A percentile compares a stretch with the other conserved stretches of the same genome.
Conservation (phyloP, 768 basidiomycete genomes). For the Amanita inopinata region DNA sequence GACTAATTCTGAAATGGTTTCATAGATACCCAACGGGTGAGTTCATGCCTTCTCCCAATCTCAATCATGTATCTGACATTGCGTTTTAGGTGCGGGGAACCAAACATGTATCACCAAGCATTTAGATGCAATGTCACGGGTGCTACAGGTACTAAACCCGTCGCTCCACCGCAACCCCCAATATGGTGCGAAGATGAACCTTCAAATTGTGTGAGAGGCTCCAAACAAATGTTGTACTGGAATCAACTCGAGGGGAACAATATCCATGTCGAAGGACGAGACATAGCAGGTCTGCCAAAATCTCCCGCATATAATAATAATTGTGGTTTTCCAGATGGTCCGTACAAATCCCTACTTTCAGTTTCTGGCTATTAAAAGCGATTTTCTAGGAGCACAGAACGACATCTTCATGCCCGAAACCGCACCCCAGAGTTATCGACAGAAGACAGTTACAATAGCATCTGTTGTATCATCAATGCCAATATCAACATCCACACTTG, state of each 20-base stretch:
- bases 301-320: conserved; percentile 41
- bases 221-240: conserved; percentile 51
- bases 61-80: background rate
- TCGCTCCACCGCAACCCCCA: conserved; percentile 34
- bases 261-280: conserved; percentile 31
- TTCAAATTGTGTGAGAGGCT: conserved; percentile 31
- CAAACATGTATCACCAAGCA: conserved; percentile 41
- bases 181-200: conserved; percentile 43
- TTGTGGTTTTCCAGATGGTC: conserved; percentile 38
- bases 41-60: conserved; percentile 9
- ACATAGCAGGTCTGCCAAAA: conserved; percentile 28
- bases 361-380: background rate
- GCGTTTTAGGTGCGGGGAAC: conserved; percentile 34
- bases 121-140: conserved; percentile 42
- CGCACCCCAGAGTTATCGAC: too few species aligned
- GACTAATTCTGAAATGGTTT: background rate
- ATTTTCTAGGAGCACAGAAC: conserved; percentile 28
- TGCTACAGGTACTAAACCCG: conserved; percentile 27
- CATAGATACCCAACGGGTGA: conserved; percentile 31
- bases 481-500: too few species aligned
- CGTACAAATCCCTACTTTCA: conserved; percentile 11
- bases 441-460: too few species aligned
- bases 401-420: conserved; percentile 34
- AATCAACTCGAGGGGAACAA: conserved; percentile 41
- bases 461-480: too few species aligned